phyloP scores from a whole-genome alignment of 441 rosid genomes.

The Flueggea neowawraea region DNA sequence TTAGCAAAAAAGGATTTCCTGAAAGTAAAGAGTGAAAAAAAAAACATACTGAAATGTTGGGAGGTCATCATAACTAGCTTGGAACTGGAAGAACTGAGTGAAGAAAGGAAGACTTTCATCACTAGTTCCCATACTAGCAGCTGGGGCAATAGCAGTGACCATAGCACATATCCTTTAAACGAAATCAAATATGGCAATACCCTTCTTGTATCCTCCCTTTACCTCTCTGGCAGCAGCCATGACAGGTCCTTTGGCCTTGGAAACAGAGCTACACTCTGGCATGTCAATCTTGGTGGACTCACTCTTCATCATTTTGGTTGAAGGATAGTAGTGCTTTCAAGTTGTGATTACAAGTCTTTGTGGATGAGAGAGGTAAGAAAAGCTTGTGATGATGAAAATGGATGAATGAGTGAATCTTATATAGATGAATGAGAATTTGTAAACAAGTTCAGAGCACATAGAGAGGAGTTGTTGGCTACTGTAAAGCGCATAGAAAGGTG shows the following conservation, averaged over 20 bases:
- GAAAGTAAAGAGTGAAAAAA: background rate
- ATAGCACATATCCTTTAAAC: slow-evolving; percentile 62
- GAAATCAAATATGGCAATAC: slow-evolving; percentile 67
- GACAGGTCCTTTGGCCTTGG: slow-evolving; percentile 6
- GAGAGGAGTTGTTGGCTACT: slow-evolving; percentile 46
- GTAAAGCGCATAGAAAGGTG: slow-evolving; percentile 6
- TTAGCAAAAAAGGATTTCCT: background rate
- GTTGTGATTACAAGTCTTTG: background rate
- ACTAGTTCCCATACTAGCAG: slow-evolving; percentile 67
- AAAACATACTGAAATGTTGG: slow-evolving; percentile 62
- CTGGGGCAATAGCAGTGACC: slow-evolving; percentile 45
- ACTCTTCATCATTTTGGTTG: slow-evolving; percentile 24
- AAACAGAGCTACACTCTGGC: slow-evolving; percentile 5
- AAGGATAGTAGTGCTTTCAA: slow-evolving; percentile 3
- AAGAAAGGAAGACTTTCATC: slow-evolving; percentile 76
- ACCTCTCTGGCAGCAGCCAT: slow-evolving; percentile 3
- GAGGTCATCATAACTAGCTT: slow-evolving; percentile 70
- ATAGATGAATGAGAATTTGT: slow-evolving; percentile 20
- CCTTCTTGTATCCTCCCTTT: no score
- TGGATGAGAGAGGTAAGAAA: slow-evolving; percentile 11
- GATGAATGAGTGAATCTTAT: slow-evolving; percentile 17
- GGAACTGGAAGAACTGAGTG: slow-evolving; percentile 85
- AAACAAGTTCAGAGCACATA: background rate
- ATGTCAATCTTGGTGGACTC: slow-evolving; percentile 13
- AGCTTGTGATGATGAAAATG: slow-evolving; percentile 29